Evolutionary conservation across 2,329 filamentous ascomycete species (phyloP).

Genomic region (Alternaria dauci): DNA sequence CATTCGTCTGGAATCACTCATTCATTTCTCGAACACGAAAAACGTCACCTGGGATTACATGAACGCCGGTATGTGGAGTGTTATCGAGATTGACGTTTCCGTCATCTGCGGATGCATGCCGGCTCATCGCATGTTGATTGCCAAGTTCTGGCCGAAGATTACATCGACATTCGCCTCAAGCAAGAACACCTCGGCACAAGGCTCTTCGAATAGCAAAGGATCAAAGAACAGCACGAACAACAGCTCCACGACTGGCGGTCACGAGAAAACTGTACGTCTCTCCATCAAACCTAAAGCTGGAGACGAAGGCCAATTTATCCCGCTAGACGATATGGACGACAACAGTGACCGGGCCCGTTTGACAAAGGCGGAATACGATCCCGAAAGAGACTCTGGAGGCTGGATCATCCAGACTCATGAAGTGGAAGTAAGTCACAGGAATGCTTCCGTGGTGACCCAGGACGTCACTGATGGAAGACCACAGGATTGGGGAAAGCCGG

Average conservation of each 20-base stretch:
- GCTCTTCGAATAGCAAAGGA: constrained; percentile 7
- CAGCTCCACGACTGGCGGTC: neutral
- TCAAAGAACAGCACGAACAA: neutral
- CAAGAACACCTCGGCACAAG: constrained; percentile 3
- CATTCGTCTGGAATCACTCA: constrained; percentile 51
- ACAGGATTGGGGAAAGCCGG: constrained; percentile 19
- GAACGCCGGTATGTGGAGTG: constrained; percentile 52
- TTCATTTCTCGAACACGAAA: constrained; percentile 52
- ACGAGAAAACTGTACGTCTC: constrained; percentile 11
- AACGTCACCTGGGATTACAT: constrained; percentile 54
- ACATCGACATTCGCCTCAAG: constrained; percentile 20
- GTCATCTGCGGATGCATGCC: constrained; percentile 56
- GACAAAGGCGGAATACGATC: neutral
- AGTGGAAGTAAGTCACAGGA: constrained; percentile 6
- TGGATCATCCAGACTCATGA: constrained; percentile 18
- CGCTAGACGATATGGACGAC: constrained; percentile 31
- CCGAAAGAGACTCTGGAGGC: constrained; percentile 8
- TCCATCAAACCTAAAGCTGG: constrained; percentile 28
- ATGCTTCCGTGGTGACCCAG: constrained; percentile 3
- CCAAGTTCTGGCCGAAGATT: constrained; percentile 25
- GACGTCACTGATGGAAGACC: constrained; percentile 2
- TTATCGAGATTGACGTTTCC: constrained; percentile 46
- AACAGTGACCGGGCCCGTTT: constrained; percentile 11
- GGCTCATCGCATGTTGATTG: constrained; percentile 29
- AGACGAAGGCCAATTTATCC: constrained; percentile 31